Conservation (phyloP, 2,329 filamentous ascomycete genomes). For the Clarireedia paspali region DNA sequence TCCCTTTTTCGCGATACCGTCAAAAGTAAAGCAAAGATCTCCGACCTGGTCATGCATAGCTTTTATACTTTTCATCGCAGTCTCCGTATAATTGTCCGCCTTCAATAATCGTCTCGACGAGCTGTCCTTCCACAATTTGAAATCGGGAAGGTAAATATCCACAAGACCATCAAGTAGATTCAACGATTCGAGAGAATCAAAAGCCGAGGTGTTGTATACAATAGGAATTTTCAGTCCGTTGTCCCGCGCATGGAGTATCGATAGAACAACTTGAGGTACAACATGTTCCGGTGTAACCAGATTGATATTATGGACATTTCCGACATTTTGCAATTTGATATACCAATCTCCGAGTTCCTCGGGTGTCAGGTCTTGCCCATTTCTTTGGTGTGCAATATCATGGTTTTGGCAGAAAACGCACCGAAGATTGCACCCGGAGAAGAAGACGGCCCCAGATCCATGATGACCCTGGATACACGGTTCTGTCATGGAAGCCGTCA, state of each 20-base stretch:
- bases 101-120: conserved; percentile 69
- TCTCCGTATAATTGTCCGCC: conserved; percentile 64
- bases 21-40: conserved; percentile 72
- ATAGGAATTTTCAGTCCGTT: conserved; percentile 65
- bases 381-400: conserved; percentile 75
- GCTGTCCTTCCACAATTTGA: conserved; percentile 67
- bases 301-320: conserved; percentile 85
- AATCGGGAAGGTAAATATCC: conserved; percentile 83
- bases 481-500: conserved; percentile 34
- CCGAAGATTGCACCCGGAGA: conserved; percentile 39
- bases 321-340: conserved; percentile 71
- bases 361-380: conserved; percentile 70
- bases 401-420: conserved; percentile 78
- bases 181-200: conserved; percentile 67
- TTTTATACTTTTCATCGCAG: conserved; percentile 68
- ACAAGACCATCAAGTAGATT: conserved; percentile 69
- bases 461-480: conserved; percentile 77
- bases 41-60: conserved; percentile 78
- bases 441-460: conserved; percentile 68
- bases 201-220: conserved; percentile 79
- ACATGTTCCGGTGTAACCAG: conserved; percentile 82
- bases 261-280: conserved; percentile 72
- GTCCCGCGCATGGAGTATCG: conserved; percentile 65
- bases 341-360: conserved; percentile 78
- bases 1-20: conserved; percentile 73